Conservation (phyloP, 2,329 filamentous ascomycete genomes). For the Aspergillus awamori region DNA sequence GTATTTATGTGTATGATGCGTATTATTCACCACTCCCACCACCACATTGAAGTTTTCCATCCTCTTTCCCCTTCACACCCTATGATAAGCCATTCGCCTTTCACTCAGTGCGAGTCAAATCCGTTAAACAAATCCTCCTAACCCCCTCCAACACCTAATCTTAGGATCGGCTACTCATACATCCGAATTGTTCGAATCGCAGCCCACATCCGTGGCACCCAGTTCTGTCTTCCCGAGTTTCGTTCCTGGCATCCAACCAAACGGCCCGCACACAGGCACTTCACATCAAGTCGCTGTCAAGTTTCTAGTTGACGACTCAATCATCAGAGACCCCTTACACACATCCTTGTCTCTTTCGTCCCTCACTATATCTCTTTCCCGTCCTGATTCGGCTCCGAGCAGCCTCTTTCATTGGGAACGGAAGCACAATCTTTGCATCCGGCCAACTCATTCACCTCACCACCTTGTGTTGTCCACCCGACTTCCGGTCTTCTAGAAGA, state of each 20-base stretch:
- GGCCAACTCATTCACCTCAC: not conserved
- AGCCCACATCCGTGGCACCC: not conserved
- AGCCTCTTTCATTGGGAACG: not conserved
- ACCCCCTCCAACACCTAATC: not conserved
- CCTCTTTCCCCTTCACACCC: not conserved
- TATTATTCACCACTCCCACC: conserved; percentile 5
- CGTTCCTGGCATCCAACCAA: not conserved
- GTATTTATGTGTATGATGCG: not conserved
- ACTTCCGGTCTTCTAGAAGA: not conserved
- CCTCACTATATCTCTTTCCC: not conserved
- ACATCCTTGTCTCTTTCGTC: not conserved
- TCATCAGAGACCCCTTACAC: not conserved
- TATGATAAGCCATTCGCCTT: not conserved
- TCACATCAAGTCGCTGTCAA: not conserved
- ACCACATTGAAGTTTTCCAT: conserved; percentile 9
- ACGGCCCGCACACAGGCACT: not conserved
- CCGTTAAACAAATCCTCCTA: not conserved
- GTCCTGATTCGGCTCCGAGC: not conserved
- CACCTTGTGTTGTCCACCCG: not conserved
- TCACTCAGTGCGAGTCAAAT: not conserved
- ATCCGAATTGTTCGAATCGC: not conserved
- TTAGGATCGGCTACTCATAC: not conserved
- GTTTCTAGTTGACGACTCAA: not conserved
- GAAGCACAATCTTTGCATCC: not conserved
- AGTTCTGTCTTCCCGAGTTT: not conserved